These are phyloP conservation scores for Volutella citrinella DNA, from an alignment of 2,329 filamentous ascomycete genomes.

Conservation along the genomic window DNA sequence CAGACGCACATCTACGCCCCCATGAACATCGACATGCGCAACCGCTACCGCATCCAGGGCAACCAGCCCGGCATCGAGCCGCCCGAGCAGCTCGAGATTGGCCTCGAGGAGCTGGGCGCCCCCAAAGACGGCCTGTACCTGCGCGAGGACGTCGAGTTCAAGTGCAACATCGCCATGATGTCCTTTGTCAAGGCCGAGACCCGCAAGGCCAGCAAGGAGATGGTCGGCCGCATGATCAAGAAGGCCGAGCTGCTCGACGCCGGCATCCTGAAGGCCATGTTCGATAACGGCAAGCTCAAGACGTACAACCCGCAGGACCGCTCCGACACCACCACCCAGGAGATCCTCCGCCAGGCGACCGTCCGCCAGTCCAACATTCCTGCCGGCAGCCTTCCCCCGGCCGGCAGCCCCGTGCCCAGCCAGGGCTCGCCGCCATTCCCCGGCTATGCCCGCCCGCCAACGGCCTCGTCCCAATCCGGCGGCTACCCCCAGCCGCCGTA, in stretches of 20 bases:
- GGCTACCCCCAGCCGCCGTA: constrained; percentile 15
- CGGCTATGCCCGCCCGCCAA: constrained; percentile 18
- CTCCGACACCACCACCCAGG: constrained; percentile 28
- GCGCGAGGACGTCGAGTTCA: constrained; percentile 68
- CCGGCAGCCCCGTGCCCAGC: constrained; percentile 12
- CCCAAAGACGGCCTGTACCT: constrained; percentile 65
- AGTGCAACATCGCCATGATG: constrained; percentile 64
- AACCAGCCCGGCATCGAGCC: constrained; percentile 66
- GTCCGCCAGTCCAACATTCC: constrained; percentile 3
- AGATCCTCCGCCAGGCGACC: constrained; percentile 38
- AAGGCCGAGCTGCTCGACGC: constrained; percentile 68
- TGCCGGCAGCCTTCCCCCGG: constrained; percentile 6
- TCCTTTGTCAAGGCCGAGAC: constrained; percentile 65
- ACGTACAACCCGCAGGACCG: constrained; percentile 55
- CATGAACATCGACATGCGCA: constrained; percentile 63
- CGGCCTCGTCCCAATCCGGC: constrained; percentile 10
- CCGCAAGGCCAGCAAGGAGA: constrained; percentile 64
- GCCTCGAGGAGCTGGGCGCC: constrained; percentile 53
- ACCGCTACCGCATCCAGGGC: constrained; percentile 65
- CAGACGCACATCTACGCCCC: constrained; percentile 71
- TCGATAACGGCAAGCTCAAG: constrained; percentile 60
- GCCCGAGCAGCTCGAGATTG: constrained; percentile 60
- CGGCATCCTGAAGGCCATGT: constrained; percentile 64
- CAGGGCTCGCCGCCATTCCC: too few relatives aligned
- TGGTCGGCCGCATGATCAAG: constrained; percentile 67